Evolutionary conservation across 2,329 filamentous ascomycete genomes (phyloP).

Genomic region (Capronia americana): DNA sequence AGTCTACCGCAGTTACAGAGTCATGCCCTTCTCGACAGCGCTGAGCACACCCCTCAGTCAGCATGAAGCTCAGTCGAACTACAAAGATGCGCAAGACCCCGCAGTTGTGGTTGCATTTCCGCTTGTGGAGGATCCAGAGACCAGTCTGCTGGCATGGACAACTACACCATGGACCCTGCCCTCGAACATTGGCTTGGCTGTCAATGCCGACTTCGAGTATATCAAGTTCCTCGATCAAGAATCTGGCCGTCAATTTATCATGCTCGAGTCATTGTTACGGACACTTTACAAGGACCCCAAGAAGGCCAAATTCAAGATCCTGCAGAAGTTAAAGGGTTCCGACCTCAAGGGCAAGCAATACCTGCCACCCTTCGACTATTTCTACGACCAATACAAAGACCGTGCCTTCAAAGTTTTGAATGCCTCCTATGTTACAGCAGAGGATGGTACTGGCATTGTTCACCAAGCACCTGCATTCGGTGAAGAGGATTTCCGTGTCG

Average conservation of each 20-base stretch:
- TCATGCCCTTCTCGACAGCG: conserved; percentile 89
- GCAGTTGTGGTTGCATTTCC: conserved; percentile 84
- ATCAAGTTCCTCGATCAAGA: conserved; percentile 79
- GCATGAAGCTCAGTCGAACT: conserved; percentile 88
- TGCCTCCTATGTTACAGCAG: conserved; percentile 79
- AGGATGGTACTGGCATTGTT: conserved; percentile 85
- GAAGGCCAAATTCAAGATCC: conserved; percentile 82
- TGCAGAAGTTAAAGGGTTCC: conserved; percentile 75
- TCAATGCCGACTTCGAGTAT: conserved; percentile 79
- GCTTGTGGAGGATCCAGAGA: conserved; percentile 73
- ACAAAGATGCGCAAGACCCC: conserved; percentile 84
- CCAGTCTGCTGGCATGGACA: conserved; percentile 79
- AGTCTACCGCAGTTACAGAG: conserved; percentile 83
- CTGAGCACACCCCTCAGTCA: conserved; percentile 84
- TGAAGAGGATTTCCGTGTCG: conserved; percentile 87
- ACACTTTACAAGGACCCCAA: conserved; percentile 91
- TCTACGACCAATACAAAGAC: conserved; percentile 82
- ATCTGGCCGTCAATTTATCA: conserved; percentile 77
- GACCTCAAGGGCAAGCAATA: conserved; percentile 85
- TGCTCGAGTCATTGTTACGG: conserved; percentile 76
- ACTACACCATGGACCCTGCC: conserved; percentile 83
- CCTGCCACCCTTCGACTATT: conserved; percentile 81
- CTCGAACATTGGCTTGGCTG: conserved; percentile 74
- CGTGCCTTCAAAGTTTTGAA: conserved; percentile 77
- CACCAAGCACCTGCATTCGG: conserved; percentile 88